Conservation (phyloP, 2,329 filamentous ascomycete species). For the Phialocephala sp. region DNA sequence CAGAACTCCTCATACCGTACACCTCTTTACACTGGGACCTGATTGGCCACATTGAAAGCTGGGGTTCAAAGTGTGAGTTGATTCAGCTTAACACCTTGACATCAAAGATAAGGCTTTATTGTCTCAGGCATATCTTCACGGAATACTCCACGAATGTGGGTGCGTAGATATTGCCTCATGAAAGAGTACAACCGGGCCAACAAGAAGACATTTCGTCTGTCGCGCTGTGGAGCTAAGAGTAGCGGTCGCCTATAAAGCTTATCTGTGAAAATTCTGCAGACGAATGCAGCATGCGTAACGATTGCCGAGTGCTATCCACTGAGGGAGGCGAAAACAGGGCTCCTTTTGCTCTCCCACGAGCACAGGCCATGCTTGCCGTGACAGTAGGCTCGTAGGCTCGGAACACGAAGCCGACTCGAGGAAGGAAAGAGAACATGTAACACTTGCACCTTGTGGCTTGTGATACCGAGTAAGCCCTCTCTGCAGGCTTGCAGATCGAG, state of each 20-base stretch:
- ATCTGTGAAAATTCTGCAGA: not conserved
- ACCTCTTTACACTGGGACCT: not conserved
- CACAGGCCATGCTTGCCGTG: constrained; percentile 2
- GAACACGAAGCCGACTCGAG: not conserved
- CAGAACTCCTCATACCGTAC: not conserved
- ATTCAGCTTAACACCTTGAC: constrained; percentile 1
- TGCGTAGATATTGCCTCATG: not conserved
- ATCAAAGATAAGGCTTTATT: not conserved
- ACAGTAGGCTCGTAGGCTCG: not conserved
- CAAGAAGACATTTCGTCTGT: not conserved
- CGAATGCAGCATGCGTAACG: not conserved
- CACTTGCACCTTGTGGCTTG: not conserved
- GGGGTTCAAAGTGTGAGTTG: constrained; percentile 2
- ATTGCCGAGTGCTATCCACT: not conserved
- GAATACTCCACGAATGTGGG: not conserved
- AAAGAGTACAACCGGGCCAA: not conserved
- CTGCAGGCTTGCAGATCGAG: not conserved
- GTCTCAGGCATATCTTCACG: constrained; percentile 1
- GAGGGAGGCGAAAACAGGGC: not conserved
- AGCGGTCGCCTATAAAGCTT: not conserved
- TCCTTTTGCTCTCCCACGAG: not conserved
- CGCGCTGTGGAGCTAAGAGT: not conserved
- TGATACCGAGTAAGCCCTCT: constrained; percentile 6
- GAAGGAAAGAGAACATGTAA: not conserved
- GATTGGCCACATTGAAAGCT: not conserved